Evolutionary conservation across 1,284 basidiomycete genomes (phyloP).

Genomic region (Bondarzewia mesenterica): DNA sequence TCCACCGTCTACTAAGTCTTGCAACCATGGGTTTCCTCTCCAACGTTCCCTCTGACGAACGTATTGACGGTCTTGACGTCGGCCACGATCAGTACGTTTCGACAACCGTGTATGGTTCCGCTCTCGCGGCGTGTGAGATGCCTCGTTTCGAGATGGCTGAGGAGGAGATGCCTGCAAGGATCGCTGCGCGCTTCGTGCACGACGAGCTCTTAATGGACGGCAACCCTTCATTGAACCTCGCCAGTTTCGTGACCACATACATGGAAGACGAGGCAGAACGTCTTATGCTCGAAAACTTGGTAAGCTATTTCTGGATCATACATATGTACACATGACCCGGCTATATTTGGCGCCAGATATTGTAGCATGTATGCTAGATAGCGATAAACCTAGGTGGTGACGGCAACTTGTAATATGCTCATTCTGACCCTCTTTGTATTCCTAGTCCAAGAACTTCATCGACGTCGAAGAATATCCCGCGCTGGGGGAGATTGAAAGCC

Average conservation of each 20-base stretch:
- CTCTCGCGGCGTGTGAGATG: not conserved
- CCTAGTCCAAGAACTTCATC: slow-evolving; percentile 49
- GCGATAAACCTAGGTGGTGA: too few species aligned
- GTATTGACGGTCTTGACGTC: not conserved
- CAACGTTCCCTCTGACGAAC: not conserved
- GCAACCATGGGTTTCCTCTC: not conserved
- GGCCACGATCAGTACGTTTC: not conserved
- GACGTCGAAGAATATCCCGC: slow-evolving; percentile 71
- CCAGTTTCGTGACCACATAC: slow-evolving; percentile 48
- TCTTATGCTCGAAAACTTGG: slow-evolving; percentile 53
- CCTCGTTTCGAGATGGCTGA: not conserved
- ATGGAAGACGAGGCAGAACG: slow-evolving; percentile 50
- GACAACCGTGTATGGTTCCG: not conserved
- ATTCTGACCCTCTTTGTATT: not conserved
- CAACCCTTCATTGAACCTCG: not conserved
- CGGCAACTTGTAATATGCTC: not conserved
- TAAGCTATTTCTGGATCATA: not conserved
- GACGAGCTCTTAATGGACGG: slow-evolving; percentile 1
- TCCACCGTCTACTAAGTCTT: not conserved
- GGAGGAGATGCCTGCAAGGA: not conserved
- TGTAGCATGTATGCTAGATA: too few species aligned
- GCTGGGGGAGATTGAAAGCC: slow-evolving; percentile 45
- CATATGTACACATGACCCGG: not conserved
- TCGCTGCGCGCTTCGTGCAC: not conserved
- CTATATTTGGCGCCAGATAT: too few species aligned